phyloP scores from a whole-genome alignment of 1,284 basidiomycete genomes.

The Neonothopanus nambi region DNA sequence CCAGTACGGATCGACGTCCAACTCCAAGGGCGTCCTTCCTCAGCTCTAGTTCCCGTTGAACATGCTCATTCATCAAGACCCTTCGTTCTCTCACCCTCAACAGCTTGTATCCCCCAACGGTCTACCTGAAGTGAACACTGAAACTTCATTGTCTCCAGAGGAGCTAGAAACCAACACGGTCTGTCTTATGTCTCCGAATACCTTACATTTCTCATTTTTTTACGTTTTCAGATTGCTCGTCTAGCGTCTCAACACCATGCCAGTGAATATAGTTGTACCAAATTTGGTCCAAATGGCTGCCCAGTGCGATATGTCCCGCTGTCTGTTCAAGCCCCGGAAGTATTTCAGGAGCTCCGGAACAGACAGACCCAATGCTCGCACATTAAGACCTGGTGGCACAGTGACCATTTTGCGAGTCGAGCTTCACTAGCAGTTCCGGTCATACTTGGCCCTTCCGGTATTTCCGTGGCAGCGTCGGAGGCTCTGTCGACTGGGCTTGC shows the following conservation, averaged over 20 bases:
- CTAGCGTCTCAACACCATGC: conserved; percentile 80
- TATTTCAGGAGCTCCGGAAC: conserved; percentile 58
- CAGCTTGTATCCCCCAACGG: too few species aligned
- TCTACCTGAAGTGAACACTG: too few species aligned
- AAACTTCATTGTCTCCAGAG: too few species aligned
- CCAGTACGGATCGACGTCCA: too few species aligned
- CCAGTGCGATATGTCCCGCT: conserved; percentile 68
- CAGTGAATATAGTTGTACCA: conserved; percentile 78
- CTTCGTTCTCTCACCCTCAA: too few species aligned
- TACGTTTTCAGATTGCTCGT: conserved; percentile 45
- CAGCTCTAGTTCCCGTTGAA: too few species aligned
- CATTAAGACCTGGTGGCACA: conserved; percentile 57
- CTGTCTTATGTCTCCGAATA: too few species aligned
- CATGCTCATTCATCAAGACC: too few species aligned
- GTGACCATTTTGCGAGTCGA: conserved; percentile 17
- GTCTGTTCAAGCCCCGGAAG: conserved; percentile 66
- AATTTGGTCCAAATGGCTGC: conserved; percentile 67
- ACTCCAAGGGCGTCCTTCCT: too few species aligned
- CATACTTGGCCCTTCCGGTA: conserved; percentile 31
- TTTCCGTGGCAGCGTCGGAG: conserved; percentile 20
- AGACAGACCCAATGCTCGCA: conserved; percentile 55
- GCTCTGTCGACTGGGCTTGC: conserved; percentile 33
- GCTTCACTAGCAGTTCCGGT: conserved; percentile 23
- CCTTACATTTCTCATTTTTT: too few species aligned
- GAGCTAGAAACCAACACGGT: too few species aligned